These are phyloP conservation scores for Daldinia caldariorum DNA, from an alignment of 495 filamentous ascomycete species.

Conservation along the genomic window DNA sequence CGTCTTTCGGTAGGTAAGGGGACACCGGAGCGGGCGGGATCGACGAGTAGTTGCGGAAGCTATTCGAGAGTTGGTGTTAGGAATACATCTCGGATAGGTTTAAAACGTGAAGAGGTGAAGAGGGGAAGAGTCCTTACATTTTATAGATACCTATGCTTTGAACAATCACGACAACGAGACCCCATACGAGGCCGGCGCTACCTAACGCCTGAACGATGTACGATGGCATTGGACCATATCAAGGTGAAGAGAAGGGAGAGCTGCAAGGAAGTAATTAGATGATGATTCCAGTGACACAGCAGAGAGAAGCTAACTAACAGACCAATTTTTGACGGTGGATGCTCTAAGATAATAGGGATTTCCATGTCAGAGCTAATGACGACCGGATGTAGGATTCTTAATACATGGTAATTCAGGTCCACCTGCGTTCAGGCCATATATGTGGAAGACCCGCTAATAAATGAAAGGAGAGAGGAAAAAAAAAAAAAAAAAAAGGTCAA, in stretches of 20 bases:
- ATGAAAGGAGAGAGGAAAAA: no score
- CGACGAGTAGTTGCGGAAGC: slow-evolving; percentile 61
- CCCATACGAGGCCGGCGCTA: slow-evolving; percentile 61
- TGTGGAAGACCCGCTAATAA: slow-evolving; percentile 8
- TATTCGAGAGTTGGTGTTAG: slow-evolving; percentile 38
- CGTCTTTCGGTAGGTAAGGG: slow-evolving; percentile 52
- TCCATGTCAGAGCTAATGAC: slow-evolving; percentile 15
- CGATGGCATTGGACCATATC: slow-evolving; percentile 52
- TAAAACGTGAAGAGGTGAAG: neutral
- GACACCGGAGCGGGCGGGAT: slow-evolving; percentile 56
- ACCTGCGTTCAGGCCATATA: neutral
- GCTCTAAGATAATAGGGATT: slow-evolving; percentile 3
- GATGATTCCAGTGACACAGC: neutral
- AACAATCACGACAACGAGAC: slow-evolving; percentile 57
- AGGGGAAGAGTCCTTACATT: slow-evolving; percentile 53
- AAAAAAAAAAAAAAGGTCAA: slow-evolving; percentile 4
- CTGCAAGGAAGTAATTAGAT: neutral
- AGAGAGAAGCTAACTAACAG: neutral
- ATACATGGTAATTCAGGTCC: slow-evolving; percentile 1
- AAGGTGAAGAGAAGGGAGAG: neutral
- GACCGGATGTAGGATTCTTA: slow-evolving; percentile 20
- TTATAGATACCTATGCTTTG: slow-evolving; percentile 61
- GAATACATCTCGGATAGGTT: neutral
- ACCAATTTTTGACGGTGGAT: neutral
- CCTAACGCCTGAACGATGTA: slow-evolving; percentile 54